phyloP scores from a whole-genome alignment of 106 monocot species.

The Allium fistulosum region DNA sequence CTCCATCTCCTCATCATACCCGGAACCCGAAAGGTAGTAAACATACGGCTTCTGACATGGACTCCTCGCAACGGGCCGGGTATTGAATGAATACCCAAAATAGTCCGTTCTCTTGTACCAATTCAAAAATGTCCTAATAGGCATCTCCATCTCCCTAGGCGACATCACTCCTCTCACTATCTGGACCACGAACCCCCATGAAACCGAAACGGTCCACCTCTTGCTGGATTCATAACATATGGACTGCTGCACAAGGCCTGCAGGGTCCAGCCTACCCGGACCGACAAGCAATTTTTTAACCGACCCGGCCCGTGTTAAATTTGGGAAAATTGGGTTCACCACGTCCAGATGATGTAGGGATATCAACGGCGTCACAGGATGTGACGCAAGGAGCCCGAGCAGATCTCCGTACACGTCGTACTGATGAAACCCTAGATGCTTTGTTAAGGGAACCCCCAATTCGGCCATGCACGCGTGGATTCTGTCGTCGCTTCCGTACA shows the following conservation, averaged over 20 bases:
- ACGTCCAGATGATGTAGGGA: constrained; percentile 87
- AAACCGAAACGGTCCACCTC: constrained; percentile 74
- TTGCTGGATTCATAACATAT: constrained; percentile 55
- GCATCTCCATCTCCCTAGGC: constrained; percentile 93
- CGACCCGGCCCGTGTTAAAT: constrained; percentile 18
- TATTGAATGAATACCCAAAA: constrained; percentile 81
- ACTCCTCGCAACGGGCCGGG: constrained; percentile 62
- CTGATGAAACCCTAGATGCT: constrained; percentile 61
- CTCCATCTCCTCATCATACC: constrained; percentile 5
- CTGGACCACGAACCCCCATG: constrained; percentile 90
- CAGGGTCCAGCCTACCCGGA: constrained; percentile 59
- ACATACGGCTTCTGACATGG: constrained; percentile 72
- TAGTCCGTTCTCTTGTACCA: constrained; percentile 81
- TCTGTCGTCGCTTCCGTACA: constrained; percentile 66
- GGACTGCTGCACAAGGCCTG: constrained; percentile 81
- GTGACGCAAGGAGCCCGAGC: constrained; percentile 77
- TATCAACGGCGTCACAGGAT: constrained; percentile 74
- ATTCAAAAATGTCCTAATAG: constrained; percentile 81
- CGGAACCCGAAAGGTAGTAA: constrained; percentile 45
- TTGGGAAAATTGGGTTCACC: constrained; percentile 68
- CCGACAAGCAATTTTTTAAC: constrained; percentile 48
- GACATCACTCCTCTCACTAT: constrained; percentile 62
- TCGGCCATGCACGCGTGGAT: constrained; percentile 81
- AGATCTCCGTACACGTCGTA: constrained; percentile 90
- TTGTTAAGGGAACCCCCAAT: constrained; percentile 57